Conservation (phyloP, 257 asterid species). For the Solanum medicagineum region DNA sequence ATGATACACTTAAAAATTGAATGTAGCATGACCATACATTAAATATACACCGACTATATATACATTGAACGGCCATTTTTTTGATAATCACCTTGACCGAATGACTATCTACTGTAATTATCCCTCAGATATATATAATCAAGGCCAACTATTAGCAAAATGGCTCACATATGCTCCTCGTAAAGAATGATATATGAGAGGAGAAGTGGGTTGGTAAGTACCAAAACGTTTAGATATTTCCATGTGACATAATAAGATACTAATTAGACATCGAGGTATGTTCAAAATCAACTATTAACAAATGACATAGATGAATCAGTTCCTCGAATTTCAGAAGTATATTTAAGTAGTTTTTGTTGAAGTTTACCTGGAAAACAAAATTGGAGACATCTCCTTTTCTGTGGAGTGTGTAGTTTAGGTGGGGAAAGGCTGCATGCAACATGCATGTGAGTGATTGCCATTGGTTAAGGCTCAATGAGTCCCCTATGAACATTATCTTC, state of each 20-base stretch:
- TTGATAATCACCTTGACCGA: too few species aligned
- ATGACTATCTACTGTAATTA: too few species aligned
- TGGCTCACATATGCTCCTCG: not conserved
- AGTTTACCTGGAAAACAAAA: constrained; percentile 27
- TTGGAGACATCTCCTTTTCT: constrained; percentile 39
- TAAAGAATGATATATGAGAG: not conserved
- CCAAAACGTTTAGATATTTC: not conserved
- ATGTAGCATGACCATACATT: too few species aligned
- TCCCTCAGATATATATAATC: too few species aligned
- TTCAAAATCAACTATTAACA: not conserved
- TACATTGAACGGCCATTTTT: too few species aligned
- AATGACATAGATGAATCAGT: not conserved
- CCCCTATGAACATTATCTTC: constrained; percentile 60
- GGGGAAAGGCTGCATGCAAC: constrained; percentile 45
- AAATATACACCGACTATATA: too few species aligned
- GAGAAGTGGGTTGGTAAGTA: not conserved
- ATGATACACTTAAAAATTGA: too few species aligned
- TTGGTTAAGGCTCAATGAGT: constrained; percentile 67
- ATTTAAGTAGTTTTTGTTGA: not conserved
- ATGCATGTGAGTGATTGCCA: constrained; percentile 81
- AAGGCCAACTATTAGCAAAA: not conserved
- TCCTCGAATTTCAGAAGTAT: not conserved
- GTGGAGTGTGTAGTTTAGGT: constrained; percentile 18
- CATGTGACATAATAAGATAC: not conserved
- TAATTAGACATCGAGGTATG: not conserved